These are phyloP conservation scores for Gorgonomyces haynaldii DNA, from an alignment of 192 early-diverging fungal genomes.

Conservation along the genomic window DNA sequence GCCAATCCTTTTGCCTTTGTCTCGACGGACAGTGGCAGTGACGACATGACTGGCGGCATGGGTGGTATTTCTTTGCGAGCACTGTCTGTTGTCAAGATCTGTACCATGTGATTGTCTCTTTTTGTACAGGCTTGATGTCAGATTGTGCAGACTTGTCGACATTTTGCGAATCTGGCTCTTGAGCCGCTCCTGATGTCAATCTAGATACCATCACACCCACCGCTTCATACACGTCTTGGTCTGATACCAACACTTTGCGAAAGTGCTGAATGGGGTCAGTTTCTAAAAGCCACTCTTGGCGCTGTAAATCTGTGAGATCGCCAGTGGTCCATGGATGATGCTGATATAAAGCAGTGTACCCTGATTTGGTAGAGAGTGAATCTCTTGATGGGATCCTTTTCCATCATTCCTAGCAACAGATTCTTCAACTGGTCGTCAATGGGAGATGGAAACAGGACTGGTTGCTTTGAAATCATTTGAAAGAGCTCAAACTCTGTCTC, in stretches of 20 bases:
- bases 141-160: constrained; percentile 20
- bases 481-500: constrained; percentile 94
- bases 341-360: constrained; percentile 30
- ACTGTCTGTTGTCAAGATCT: too few species aligned
- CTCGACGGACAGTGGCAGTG: background rate
- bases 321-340: constrained; percentile 76
- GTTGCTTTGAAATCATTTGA: constrained; percentile 70
- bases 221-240: constrained; percentile 65
- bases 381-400: constrained; percentile 75
- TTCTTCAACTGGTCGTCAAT: constrained; percentile 55
- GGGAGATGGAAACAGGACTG: constrained; percentile 39
- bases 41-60: background rate
- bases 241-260: constrained; percentile 59
- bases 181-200: constrained; percentile 10
- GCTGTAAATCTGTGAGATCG: constrained; percentile 49
- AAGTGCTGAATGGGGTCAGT: constrained; percentile 61
- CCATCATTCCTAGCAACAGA: constrained; percentile 60
- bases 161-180: constrained; percentile 22
- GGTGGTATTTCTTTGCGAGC: background rate
- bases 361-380: constrained; percentile 84
- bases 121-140: constrained; percentile 13
- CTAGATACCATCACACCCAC: constrained; percentile 48
- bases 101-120: background rate
- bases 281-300: constrained; percentile 58
- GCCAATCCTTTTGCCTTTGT: constrained; percentile 2